Evolutionary conservation across 805 yeast species (phyloP).

Genomic region (Yarrowia hollandica): DNA sequence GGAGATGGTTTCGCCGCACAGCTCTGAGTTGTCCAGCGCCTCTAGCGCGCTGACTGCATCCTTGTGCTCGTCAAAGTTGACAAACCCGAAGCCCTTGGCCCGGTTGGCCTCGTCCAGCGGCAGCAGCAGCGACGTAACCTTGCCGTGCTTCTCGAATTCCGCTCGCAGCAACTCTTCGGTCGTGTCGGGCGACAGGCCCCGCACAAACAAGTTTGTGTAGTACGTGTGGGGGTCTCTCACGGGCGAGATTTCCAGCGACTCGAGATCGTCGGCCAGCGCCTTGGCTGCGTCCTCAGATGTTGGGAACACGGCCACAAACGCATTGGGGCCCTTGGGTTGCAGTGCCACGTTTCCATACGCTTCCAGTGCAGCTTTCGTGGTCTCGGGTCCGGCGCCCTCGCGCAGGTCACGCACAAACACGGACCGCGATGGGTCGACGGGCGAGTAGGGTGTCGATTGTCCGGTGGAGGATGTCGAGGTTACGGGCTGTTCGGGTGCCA

Average conservation of each 20-base stretch:
- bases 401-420: slow-evolving; percentile 17
- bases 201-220: slow-evolving; percentile 25
- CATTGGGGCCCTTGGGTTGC: slow-evolving; percentile 18
- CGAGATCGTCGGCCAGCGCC: slow-evolving; percentile 1
- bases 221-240: slow-evolving; percentile 1
- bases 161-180: neutral
- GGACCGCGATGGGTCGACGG: slow-evolving; percentile 8
- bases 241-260: slow-evolving; percentile 3
- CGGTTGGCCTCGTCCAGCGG: slow-evolving; percentile 14
- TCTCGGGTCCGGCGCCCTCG: neutral
- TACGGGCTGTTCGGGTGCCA: neutral
- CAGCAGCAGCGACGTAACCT: slow-evolving; percentile 22
- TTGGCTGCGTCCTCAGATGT: slow-evolving; percentile 7
- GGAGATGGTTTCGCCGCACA: slow-evolving; percentile 43
- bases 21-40: slow-evolving; percentile 48
- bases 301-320: slow-evolving; percentile 24
- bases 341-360: slow-evolving; percentile 1
- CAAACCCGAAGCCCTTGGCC: slow-evolving; percentile 58
- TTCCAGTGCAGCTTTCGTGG: neutral
- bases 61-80: slow-evolving; percentile 48
- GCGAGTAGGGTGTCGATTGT: neutral
- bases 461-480: neutral
- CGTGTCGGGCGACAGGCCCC: slow-evolving; percentile 6
- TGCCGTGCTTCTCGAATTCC: slow-evolving; percentile 1
- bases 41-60: slow-evolving; percentile 51